Evolutionary conservation across 1,284 basidiomycete species (phyloP).

Genomic region (Inonotus obliquus): DNA sequence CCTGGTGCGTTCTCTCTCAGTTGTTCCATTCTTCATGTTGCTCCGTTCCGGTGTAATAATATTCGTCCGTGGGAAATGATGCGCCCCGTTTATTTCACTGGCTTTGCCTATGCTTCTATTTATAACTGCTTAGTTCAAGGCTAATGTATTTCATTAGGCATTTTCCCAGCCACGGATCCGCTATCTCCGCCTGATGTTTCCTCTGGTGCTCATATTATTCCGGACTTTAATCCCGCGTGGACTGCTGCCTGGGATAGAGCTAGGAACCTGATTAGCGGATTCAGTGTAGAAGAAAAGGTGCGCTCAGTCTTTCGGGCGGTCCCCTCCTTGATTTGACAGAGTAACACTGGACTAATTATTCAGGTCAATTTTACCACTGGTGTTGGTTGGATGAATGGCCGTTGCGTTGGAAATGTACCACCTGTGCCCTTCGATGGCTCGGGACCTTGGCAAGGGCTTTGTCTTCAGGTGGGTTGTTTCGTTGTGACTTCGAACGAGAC

Average conservation of each 20-base stretch:
- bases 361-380: conserved; percentile 52
- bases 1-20: background rate
- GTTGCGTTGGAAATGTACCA: conserved; percentile 61
- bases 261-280: conserved; percentile 25
- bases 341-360: background rate
- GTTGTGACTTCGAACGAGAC: background rate
- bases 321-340: no score
- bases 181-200: conserved; percentile 37
- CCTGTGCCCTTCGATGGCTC: conserved; percentile 26
- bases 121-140: no score
- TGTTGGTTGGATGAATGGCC: conserved; percentile 50
- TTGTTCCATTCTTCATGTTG: background rate
- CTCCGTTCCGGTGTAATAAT: background rate
- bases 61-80: background rate
- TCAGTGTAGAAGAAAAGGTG: conserved; percentile 31
- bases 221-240: conserved; percentile 49
- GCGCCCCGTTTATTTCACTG: background rate
- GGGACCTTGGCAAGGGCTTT: conserved; percentile 53
- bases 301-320: background rate
- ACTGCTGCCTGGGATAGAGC: conserved; percentile 42
- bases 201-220: conserved; percentile 34
- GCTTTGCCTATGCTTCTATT: background rate
- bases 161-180: conserved; percentile 42
- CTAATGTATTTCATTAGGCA: conserved; percentile 20
- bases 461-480: conserved; percentile 43